Base-by-base conservation (phyloP, 2,329 filamentous ascomycete genomes). In the Fusarium drepaniforme region DNA sequence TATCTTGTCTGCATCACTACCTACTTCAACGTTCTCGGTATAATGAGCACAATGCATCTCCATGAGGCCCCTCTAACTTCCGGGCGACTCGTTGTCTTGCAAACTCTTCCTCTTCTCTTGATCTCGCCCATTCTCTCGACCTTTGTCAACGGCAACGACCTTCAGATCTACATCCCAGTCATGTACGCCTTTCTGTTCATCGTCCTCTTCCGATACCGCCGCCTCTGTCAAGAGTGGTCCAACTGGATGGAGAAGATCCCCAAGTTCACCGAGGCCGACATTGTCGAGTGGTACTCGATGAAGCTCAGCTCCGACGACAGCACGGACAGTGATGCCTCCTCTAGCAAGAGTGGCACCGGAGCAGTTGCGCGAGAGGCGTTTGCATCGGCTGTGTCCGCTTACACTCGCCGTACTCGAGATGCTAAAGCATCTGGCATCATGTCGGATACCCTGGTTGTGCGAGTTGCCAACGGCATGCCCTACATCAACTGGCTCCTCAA, bases 31-130 rank as follows among this genome's bases (percentile, higher is more conserved):
- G 40, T 75, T 11, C 59, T 75, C 13, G 73, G 73, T 13, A 64
- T 75, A 1, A 72, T 75, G 72, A 75, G 72, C 42, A 68, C 73
- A 3, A 75, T 75, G 73, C 73, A 75, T 35, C 72, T 71, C 8
- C 64, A 65, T 5, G 67, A 73, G 35, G 53, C 66, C 16, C 73
- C 73, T 3, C 51, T 75, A 8, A 33, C 53, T 3, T 75, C 73
- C 3, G 72, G 73, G 4, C 62, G 73, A 7, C 66, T 64, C 0
- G 53, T 75, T 2, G 51, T 75, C 18, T 38, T 75, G 2, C 69
- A 75, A 21, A 75, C 70, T 1, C 42, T 75, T 8, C 73, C 73
- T 0, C 37, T 75, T 2, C 67, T 75, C 5, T 49, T 75, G 6
- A 28, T 75, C 8, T 72, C 73, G 11, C 73, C 73, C 1, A 18